Conservation (phyloP, 495 filamentous ascomycete species). For the Margaritispora aquatica region DNA sequence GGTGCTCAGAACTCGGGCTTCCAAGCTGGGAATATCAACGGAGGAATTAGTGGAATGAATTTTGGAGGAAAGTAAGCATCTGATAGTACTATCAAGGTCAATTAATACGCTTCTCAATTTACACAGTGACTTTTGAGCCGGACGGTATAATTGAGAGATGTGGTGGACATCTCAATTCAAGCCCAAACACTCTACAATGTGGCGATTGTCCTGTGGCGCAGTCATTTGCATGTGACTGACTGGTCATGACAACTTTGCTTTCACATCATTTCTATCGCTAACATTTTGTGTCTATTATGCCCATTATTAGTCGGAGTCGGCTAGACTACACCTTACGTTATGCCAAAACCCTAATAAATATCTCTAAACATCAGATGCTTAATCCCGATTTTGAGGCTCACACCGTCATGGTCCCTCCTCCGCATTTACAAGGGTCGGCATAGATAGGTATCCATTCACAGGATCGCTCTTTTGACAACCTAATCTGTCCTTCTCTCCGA, state of each 20-base stretch:
- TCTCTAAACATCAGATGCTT: too few species aligned
- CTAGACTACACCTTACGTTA: too few species aligned
- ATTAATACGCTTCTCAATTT: too few species aligned
- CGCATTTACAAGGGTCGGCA: background rate
- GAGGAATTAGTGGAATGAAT: constrained; percentile 17
- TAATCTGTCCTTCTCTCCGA: background rate
- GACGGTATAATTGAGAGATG: too few species aligned
- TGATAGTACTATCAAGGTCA: too few species aligned
- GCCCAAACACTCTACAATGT: background rate
- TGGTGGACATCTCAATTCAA: background rate
- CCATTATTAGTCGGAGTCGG: too few species aligned
- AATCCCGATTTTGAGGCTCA: background rate
- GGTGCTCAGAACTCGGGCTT: constrained; percentile 15
- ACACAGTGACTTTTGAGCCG: too few species aligned
- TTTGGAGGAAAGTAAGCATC: too few species aligned
- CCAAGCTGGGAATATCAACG: constrained; percentile 16
- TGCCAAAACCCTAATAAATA: too few species aligned
- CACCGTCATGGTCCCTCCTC: background rate
- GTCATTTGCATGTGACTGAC: background rate
- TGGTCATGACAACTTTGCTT: background rate
- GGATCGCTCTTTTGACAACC: background rate
- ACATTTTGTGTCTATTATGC: too few species aligned
- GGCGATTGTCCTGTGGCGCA: background rate
- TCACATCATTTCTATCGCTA: background rate
- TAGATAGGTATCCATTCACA: background rate